Base-by-base conservation (phyloP, 2,329 filamentous ascomycete species). In the Sclerotiophoma versabilis region DNA sequence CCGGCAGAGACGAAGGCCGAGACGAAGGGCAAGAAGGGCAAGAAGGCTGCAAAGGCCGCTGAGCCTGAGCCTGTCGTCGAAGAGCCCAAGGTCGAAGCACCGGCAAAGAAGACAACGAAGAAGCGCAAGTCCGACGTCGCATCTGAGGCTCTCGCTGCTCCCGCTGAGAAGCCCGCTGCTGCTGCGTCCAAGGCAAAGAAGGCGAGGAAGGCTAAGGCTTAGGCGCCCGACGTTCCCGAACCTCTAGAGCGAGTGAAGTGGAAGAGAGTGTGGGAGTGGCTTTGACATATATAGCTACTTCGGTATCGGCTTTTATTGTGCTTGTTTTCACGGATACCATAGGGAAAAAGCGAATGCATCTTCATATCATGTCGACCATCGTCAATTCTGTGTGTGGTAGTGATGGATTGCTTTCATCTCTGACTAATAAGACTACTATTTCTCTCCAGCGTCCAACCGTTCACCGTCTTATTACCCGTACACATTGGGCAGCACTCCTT, bases 21-120 rank as follows among this genome's bases (percentile, higher is more conserved):
- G 34, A 50, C 65, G 11, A 76, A 74, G 63, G 60, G 45, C 26
- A 74, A 68, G 15, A 77, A 75, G 64, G 59, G 48, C 30, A 74
- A 68, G 59, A 70, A 73, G 59, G 62, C 56, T 38, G 47, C 55
- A 27, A 42, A 44, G 20, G 51, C 62, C 25, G 30, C 56, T 3
- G 72, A 73, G 57, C 73, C 74, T 49, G 57, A 60, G 47, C 57
- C 49, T 4, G 57, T 60, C 5, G 53, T 48, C 14, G 58, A 63
- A 26, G 57, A 56, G 25, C 22, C 42, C 4, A 33, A 50, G n/a
- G 44, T 48, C 2, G 59, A 49, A 12, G 54, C 36, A 3, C 42
- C 51, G 1, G 44, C 55, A 11, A 55, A 57, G 37, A 61, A 58
- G 41, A 63, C 54, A 17, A 52, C 61, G 2, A 70, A 66, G 62